A percentile compares a stretch with the other conserved stretches of the same genome.
Conservation (phyloP, 2,329 filamentous ascomycete genomes). For the Xylaria sp. region DNA sequence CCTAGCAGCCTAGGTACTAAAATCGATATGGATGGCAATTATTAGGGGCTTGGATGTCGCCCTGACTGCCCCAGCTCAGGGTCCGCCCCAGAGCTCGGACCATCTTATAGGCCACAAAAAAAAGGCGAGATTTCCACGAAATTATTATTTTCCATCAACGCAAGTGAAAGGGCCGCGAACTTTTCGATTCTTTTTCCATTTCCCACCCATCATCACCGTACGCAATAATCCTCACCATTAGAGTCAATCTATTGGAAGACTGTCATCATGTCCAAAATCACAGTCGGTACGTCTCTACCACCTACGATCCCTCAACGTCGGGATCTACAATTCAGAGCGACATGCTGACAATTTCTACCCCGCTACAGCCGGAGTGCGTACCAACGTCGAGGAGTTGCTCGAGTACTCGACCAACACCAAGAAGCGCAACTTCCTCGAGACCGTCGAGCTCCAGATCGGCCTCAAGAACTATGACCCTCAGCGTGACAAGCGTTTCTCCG, state of each 20-base stretch:
- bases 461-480: conserved; percentile 99
- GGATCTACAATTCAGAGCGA: not conserved
- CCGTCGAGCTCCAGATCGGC: conserved; percentile 84
- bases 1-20: too few species aligned
- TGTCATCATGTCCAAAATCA: conserved; percentile 87
- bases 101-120: not conserved
- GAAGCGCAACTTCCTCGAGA: conserved; percentile 98
- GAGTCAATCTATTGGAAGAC: conserved; percentile 83
- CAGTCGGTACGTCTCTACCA: conserved; percentile 59
- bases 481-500: conserved; percentile 99
- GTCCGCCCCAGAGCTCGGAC: not conserved
- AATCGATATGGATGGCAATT: too few species aligned
- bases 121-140: not conserved
- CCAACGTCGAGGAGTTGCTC: conserved; percentile 84
- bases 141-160: conserved; percentile 11
- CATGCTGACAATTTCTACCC: conserved; percentile 26
- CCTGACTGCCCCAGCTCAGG: too few species aligned
- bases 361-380: conserved; percentile 44
- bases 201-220: conserved; percentile 33
- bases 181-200: conserved; percentile 3
- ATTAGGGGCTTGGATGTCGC: too few species aligned
- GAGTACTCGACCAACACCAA: conserved; percentile 94
- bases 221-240: conserved; percentile 71
- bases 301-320: not conserved
- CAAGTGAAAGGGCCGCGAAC: not conserved